Evolutionary conservation across 805 yeast genomes (phyloP).

Genomic region (Ogataea trehaloabstinens): DNA sequence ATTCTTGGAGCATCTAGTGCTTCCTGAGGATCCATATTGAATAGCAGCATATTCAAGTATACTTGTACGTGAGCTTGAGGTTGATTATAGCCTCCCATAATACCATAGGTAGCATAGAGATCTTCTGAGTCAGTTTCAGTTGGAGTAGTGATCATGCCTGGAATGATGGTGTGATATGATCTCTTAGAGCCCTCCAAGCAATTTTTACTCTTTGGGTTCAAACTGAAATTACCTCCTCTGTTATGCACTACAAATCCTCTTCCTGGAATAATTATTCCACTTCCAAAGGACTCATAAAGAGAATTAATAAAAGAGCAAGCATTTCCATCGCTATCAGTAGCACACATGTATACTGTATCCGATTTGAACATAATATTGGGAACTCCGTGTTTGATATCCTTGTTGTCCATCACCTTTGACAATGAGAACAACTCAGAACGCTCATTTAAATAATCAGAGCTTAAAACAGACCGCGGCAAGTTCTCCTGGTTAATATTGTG

Average conservation of each 20-base stretch:
- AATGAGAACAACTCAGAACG: conserved; percentile 48
- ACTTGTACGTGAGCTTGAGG: conserved; percentile 86
- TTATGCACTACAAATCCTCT: conserved; percentile 72
- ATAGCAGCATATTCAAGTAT: conserved; percentile 59
- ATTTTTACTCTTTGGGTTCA: conserved; percentile 56
- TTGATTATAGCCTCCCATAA: conserved; percentile 84
- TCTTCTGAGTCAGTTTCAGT: conserved; percentile 28
- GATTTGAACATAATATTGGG: conserved; percentile 59
- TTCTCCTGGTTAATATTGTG: conserved; percentile 12
- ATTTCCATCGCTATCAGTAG: conserved; percentile 65
- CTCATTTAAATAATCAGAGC: conserved; percentile 45
- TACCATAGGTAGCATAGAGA: conserved; percentile 57
- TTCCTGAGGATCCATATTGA: conserved; percentile 67
- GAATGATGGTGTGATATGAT: conserved; percentile 81
- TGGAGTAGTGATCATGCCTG: conserved; percentile 67
- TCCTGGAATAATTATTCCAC: conserved; percentile 62
- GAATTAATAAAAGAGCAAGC: conserved; percentile 83
- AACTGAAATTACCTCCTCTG: conserved; percentile 73
- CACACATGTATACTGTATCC: conserved; percentile 71
- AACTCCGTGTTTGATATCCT: conserved; percentile 27
- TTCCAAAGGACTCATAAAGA: conserved; percentile 66
- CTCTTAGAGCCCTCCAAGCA: conserved; percentile 67
- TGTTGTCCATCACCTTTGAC: conserved; percentile 39
- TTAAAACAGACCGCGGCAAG: conserved; percentile 42
- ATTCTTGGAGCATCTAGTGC: conserved; percentile 76